phyloP scores from a whole-genome alignment of 139 green algal species.

The Micromonas commoda region DNA sequence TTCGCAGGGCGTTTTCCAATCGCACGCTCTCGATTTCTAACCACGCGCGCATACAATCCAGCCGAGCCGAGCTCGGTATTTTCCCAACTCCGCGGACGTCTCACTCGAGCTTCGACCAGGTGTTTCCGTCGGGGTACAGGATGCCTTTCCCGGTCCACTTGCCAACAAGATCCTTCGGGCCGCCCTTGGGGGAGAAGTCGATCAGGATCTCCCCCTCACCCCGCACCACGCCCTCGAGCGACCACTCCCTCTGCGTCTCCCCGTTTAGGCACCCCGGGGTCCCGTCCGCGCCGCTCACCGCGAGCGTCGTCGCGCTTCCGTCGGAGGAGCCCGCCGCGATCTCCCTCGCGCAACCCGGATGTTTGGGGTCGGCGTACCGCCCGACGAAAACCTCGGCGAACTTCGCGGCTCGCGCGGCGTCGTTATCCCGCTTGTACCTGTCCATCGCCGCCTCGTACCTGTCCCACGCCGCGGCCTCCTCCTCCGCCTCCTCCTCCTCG shows the following conservation, averaged over 20 bases:
- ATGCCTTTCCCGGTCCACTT: slow-evolving; percentile 10
- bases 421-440: not conserved
- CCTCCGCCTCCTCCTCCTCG: slow-evolving; percentile 5
- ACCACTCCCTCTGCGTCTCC: not conserved
- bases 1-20: too few species aligned
- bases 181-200: slow-evolving; percentile 17
- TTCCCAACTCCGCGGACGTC: too few species aligned
- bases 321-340: not conserved
- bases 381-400: slow-evolving; percentile 10
- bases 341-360: slow-evolving; percentile 1
- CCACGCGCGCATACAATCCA: too few species aligned
- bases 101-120: slow-evolving; percentile 12
- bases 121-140: slow-evolving; percentile 14
- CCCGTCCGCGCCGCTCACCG: not conserved
- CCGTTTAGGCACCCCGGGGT: not conserved
- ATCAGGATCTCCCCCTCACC: not conserved
- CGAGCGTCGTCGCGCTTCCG: not conserved
- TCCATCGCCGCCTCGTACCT: not conserved
- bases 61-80: too few species aligned
- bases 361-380: slow-evolving; percentile 7
- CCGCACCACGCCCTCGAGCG: not conserved
- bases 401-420: not conserved
- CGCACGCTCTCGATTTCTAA: too few species aligned
- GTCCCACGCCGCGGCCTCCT: not conserved
- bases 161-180: slow-evolving; percentile 2